A percentile compares a stretch with the other conserved stretches of the same genome.
These are phyloP conservation scores for Musa balbisiana DNA, from an alignment of 202 grass and related monocot genomes.

Conservation along the genomic window DNA sequence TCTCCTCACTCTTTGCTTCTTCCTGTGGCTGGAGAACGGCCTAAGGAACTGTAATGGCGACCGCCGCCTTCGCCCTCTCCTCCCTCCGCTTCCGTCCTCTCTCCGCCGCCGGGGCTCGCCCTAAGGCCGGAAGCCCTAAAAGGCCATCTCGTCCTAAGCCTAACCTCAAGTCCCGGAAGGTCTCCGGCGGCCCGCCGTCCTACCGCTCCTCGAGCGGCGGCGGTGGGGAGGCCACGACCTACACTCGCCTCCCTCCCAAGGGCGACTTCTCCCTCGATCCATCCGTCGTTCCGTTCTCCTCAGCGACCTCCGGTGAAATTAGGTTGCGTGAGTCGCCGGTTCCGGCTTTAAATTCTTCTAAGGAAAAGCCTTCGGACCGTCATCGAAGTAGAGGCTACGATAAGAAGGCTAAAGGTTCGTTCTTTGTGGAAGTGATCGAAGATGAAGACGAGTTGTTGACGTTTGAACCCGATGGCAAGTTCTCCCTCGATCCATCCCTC, in stretches of 20 bases:
- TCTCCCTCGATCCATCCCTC: conserved; percentile 6
- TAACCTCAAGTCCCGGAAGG: conserved; percentile 9
- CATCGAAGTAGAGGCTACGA: not conserved
- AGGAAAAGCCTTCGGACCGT: conserved; percentile 14
- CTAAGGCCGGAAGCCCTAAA: conserved; percentile 2
- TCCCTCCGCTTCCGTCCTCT: conserved; percentile 50
- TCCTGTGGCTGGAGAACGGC: not conserved
- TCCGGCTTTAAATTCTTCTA: conserved; percentile 22
- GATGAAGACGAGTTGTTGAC: conserved; percentile 11
- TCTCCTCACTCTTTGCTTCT: not conserved
- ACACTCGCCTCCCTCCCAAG: conserved; percentile 66
- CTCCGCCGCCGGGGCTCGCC: conserved; percentile 29
- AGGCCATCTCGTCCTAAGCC: not conserved
- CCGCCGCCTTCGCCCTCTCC: conserved; percentile 3
- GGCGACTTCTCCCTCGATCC: conserved; percentile 34
- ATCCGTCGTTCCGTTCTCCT: not conserved
- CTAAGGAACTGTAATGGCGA: conserved; percentile 1
- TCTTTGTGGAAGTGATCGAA: conserved; percentile 28
- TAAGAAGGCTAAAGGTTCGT: conserved; percentile 21
- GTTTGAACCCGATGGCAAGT: conserved; percentile 11
- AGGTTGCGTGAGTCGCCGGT: conserved; percentile 49
- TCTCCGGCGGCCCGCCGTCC: conserved; percentile 5
- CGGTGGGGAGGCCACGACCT: conserved; percentile 59
- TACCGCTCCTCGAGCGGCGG: conserved; percentile 17
- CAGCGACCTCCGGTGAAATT: conserved; percentile 27